Conservation (phyloP, 1,139 yeast genomes). For the Scheffersomyces stambukii region DNA sequence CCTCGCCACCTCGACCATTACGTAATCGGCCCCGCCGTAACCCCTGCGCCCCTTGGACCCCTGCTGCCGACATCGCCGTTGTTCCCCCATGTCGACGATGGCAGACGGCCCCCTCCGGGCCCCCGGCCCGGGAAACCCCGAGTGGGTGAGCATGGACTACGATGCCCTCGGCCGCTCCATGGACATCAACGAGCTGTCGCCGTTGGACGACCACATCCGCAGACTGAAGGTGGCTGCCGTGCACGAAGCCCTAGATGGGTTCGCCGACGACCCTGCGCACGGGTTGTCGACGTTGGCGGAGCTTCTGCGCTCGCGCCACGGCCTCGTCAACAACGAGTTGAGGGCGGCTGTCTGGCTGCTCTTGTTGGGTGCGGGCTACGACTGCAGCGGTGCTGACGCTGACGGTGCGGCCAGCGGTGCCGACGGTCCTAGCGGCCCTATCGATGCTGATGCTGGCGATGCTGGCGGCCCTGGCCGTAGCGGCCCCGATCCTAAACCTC, state of each 20-base stretch:
- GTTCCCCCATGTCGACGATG: too few relatives aligned
- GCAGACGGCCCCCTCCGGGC: constrained; percentile 1
- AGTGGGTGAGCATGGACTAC: constrained; percentile 51
- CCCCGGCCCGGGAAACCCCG: constrained; percentile 21
- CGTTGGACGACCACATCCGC: constrained; percentile 36
- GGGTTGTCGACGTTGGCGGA: constrained; percentile 28
- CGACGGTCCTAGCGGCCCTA: background rate
- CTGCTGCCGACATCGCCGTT: too few relatives aligned
- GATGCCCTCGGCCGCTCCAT: constrained; percentile 46
- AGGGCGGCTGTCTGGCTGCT: constrained; percentile 49
- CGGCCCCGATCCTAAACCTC: too few relatives aligned
- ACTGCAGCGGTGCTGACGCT: background rate
- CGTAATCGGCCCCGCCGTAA: too few relatives aligned
- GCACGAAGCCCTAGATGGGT: constrained; percentile 16
- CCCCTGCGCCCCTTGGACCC: too few relatives aligned
- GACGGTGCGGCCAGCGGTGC: constrained; percentile 4
- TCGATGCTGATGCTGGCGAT: too few relatives aligned
- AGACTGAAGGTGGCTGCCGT: constrained; percentile 38
- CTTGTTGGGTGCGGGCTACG: constrained; percentile 22
- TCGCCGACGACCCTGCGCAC: constrained; percentile 18
- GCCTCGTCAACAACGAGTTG: constrained; percentile 39
- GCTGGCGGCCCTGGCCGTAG: too few relatives aligned
- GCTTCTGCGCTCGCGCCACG: constrained; percentile 44
- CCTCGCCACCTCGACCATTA: too few relatives aligned
- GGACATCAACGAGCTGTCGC: constrained; percentile 38